These are phyloP conservation scores for Agrocybe praecox DNA, from an alignment of 768 basidiomycete species.

Conservation along the genomic window DNA sequence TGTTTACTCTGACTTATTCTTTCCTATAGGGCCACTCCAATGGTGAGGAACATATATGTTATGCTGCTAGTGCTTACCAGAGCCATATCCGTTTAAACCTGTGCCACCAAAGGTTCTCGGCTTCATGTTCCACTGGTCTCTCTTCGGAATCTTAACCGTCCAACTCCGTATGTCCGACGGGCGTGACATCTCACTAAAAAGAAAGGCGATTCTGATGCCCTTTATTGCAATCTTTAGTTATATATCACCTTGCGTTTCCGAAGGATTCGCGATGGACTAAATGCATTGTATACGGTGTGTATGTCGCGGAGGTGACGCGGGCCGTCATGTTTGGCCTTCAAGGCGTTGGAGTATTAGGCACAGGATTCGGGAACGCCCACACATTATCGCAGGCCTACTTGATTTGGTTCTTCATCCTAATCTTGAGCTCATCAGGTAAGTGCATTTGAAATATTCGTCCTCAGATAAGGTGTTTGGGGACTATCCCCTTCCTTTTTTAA, in stretches of 20 bases:
- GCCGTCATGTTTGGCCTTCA: conserved; percentile 18
- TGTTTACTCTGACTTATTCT: no score
- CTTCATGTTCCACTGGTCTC: conserved; percentile 9
- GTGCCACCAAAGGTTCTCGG: conserved; percentile 6
- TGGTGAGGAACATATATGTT: no score
- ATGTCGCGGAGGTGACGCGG: conserved; percentile 14
- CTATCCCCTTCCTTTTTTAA: no score
- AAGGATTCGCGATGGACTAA: conserved; percentile 20
- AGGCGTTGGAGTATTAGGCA: conserved; percentile 22
- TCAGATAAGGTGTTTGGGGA: no score
- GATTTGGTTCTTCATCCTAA: conserved; percentile 24
- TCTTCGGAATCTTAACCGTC: conserved; percentile 7
- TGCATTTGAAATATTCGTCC: no score
- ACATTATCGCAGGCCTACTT: conserved; percentile 15
- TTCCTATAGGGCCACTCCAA: no score
- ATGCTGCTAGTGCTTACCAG: no score
- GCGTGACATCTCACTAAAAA: neutral
- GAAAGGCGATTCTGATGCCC: no score
- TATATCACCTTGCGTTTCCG: conserved; percentile 29
- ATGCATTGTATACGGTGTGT: conserved; percentile 18
- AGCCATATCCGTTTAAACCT: no score
- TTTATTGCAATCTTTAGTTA: conserved; percentile 18
- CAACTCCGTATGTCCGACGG: conserved; percentile 20
- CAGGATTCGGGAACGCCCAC: conserved; percentile 22
- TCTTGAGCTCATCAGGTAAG: conserved; percentile 21